A percentile compares a stretch with the other conserved stretches of the same genome.
Evolutionary conservation across 371 early-diverging fungal genomes (phyloP).

Genomic region (Mortierella sp.): DNA sequence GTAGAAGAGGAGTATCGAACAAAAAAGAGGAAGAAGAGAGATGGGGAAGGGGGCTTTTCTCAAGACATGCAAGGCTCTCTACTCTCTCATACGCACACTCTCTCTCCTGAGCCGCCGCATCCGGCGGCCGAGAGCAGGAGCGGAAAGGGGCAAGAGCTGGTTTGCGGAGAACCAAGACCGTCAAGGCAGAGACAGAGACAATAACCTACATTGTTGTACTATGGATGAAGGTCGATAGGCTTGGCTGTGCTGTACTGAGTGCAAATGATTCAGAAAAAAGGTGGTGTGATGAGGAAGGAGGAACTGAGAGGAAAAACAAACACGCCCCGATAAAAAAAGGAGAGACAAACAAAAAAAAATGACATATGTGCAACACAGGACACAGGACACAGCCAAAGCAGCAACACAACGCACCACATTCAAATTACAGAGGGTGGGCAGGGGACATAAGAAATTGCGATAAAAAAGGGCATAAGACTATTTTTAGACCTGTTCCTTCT

Average conservation of each 20-base stretch:
- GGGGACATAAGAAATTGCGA: background rate
- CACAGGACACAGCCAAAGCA: background rate
- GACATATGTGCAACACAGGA: background rate
- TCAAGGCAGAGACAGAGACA: too few species aligned
- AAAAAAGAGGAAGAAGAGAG: too few species aligned
- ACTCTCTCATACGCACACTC: too few species aligned
- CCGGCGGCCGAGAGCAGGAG: too few species aligned
- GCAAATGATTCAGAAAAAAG: background rate
- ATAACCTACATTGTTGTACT: background rate
- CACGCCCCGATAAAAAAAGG: background rate
- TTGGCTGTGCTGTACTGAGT: background rate
- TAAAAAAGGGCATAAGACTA: slow-evolving; percentile 6
- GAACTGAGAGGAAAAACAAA: background rate
- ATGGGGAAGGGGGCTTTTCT: slow-evolving; percentile 1
- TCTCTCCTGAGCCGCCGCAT: too few species aligned
- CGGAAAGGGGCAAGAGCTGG: too few species aligned
- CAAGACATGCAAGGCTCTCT: too few species aligned
- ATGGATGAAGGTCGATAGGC: background rate
- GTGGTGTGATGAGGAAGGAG: background rate
- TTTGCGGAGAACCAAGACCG: too few species aligned
- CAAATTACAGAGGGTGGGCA: background rate
- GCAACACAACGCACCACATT: background rate
- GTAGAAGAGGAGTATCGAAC: too few species aligned
- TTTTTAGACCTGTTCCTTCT: background rate
- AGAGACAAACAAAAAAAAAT: background rate